A percentile compares a stretch with the other conserved stretches of the same genome.
phyloP scores from a whole-genome alignment of 2,329 filamentous ascomycete species.

The Clonostachys solani region DNA sequence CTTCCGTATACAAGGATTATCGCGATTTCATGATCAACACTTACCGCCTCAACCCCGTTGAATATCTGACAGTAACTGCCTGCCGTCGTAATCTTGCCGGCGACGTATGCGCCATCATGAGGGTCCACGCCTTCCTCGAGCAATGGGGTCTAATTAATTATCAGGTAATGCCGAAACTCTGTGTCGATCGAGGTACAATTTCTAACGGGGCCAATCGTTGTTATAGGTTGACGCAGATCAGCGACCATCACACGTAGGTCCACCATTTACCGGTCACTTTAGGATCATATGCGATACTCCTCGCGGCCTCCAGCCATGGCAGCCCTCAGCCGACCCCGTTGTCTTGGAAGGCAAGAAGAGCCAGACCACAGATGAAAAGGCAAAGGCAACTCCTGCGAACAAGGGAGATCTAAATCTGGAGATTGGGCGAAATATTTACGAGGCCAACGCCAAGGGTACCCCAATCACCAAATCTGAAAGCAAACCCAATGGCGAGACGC shows the following conservation, averaged over 20 bases:
- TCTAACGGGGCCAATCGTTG: background rate
- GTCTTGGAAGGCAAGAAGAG: slow-evolving; percentile 57
- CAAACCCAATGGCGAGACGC: slow-evolving; percentile 73
- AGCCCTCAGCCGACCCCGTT: slow-evolving; percentile 76
- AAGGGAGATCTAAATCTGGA: slow-evolving; percentile 90
- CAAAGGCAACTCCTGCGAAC: slow-evolving; percentile 57
- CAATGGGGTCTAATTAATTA: slow-evolving; percentile 99
- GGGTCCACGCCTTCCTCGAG: slow-evolving; percentile 94
- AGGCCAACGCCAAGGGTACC: slow-evolving; percentile 75
- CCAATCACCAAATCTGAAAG: slow-evolving; percentile 67
- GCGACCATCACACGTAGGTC: slow-evolving; percentile 89
- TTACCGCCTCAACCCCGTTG: slow-evolving; percentile 89
- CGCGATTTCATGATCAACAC: slow-evolving; percentile 99
- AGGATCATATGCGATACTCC: slow-evolving; percentile 94
- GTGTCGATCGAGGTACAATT: background rate
- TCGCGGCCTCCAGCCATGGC: slow-evolving; percentile 89
- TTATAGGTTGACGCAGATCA: slow-evolving; percentile 92
- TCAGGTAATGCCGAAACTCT: slow-evolving; percentile 56
- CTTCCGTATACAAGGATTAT: slow-evolving; percentile 97
- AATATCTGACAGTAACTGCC: slow-evolving; percentile 95
- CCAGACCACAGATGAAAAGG: slow-evolving; percentile 69
- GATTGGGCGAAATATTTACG: slow-evolving; percentile 92
- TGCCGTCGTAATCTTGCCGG: slow-evolving; percentile 92
- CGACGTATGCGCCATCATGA: slow-evolving; percentile 98
- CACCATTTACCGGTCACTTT: slow-evolving; percentile 97